A percentile compares a stretch with the other conserved stretches of the same genome.
Conservation (phyloP, 306 rosid genomes). For the Datisca glomerata region DNA sequence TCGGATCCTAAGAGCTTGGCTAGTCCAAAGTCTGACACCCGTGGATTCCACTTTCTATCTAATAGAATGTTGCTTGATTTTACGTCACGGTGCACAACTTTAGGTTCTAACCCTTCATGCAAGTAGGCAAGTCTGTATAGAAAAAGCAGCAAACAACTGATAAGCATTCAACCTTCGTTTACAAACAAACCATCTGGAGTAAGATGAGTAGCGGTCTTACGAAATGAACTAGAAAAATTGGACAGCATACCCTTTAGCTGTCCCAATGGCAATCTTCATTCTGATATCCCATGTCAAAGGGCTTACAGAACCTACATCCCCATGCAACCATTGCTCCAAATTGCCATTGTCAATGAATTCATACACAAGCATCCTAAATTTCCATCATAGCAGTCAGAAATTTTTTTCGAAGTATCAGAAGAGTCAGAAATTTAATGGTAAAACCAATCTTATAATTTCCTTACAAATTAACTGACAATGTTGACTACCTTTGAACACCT, state of each 20-base stretch:
- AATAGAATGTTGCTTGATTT: constrained; percentile 94
- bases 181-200: background rate
- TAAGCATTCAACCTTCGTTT: background rate
- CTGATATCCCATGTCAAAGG: constrained; percentile 92
- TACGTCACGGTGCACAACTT: constrained; percentile 93
- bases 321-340: constrained; percentile 99
- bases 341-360: constrained; percentile 90
- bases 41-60: constrained; percentile 82
- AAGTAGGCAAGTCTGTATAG: constrained; percentile 72
- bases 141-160: constrained; percentile 4
- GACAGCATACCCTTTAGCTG: constrained; percentile 76
- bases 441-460: too few species aligned
- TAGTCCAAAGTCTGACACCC: constrained; percentile 92
- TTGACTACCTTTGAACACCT: constrained; percentile 85
- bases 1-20: constrained; percentile 92
- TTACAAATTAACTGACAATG: constrained; percentile 13
- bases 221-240: constrained; percentile 7
- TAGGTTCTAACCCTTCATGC: constrained; percentile 97
- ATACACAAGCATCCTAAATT: constrained; percentile 79
- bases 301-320: constrained; percentile 81
- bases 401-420: too few species aligned
- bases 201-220: background rate
- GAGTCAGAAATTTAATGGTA: too few species aligned
- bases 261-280: constrained; percentile 71
- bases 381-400: too few species aligned